A percentile compares a stretch with the other conserved stretches of the same genome.
phyloP scores from a whole-genome alignment of 2,329 filamentous ascomycete genomes.

The Sporothrix mexicana region DNA sequence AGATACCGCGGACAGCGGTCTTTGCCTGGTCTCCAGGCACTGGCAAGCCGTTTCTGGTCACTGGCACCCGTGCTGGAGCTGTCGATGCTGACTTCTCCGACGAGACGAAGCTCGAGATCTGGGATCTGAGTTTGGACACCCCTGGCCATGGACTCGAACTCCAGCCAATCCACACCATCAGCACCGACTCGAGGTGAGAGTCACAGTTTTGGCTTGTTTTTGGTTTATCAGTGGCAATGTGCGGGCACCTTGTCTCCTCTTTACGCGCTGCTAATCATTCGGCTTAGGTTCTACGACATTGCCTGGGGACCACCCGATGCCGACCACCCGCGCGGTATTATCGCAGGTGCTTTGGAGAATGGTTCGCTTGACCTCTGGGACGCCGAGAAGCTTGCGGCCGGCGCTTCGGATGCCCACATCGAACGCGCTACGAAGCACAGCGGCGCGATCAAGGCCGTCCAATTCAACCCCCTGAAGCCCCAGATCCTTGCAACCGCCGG shows the following conservation, averaged over 20 bases:
- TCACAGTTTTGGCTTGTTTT: neutral
- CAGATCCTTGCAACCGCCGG: slow-evolving; percentile 92
- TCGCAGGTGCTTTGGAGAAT: slow-evolving; percentile 94
- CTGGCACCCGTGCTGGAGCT: slow-evolving; percentile 91
- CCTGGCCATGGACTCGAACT: slow-evolving; percentile 79
- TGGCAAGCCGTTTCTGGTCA: slow-evolving; percentile 81
- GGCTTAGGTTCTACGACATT: slow-evolving; percentile 89
- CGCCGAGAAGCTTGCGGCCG: slow-evolving; percentile 69
- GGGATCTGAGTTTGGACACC: slow-evolving; percentile 87
- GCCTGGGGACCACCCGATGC: slow-evolving; percentile 87
- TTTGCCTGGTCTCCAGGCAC: slow-evolving; percentile 94
- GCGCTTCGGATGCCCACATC: slow-evolving; percentile 74
- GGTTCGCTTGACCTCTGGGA: slow-evolving; percentile 94
- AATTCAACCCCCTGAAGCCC: slow-evolving; percentile 93
- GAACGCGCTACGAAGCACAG: slow-evolving; percentile 88
- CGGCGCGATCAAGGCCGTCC: slow-evolving; percentile 89
- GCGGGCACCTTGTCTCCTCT: slow-evolving; percentile 33
- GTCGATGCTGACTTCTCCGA: slow-evolving; percentile 98
- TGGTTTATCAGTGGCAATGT: neutral
- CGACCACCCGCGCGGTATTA: slow-evolving; percentile 81
- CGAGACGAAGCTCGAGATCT: slow-evolving; percentile 94
- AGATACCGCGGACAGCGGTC: slow-evolving; percentile 94
- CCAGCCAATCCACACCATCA: slow-evolving; percentile 81
- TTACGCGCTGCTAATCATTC: slow-evolving; percentile 30
- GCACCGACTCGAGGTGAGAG: slow-evolving; percentile 81